Base-by-base conservation (phyloP, 2,329 filamentous ascomycete species). In the Zymoseptoria passerinii region DNA sequence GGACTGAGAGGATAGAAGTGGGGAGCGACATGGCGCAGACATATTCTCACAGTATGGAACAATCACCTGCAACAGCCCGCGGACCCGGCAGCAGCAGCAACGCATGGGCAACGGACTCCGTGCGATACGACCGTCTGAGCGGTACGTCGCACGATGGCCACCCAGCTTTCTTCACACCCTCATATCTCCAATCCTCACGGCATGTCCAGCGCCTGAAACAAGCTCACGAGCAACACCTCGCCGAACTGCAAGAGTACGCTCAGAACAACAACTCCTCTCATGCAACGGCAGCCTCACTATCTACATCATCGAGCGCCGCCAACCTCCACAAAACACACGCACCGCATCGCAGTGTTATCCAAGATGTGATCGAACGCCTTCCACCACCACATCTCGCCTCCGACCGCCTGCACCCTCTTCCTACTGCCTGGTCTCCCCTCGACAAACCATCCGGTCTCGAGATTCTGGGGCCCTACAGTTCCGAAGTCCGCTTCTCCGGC, bases 341-440 rank as follows among this genome's bases (percentile, higher is more conserved):
- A 59, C 48, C 49, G 18, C 19, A 50, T 18, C 19, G 49, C n/a
- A 18, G 16, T 13, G 23, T 50, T 18, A 8, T 88, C 16, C 90
- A 90, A 72, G 90, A 95, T 68, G 81, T 95, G 60, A 86, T 95
- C 66, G 92, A 96, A 75, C 85, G 89, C 63, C 77, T 84, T 28
- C 82, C 86, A 0, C 49, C 49, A 50, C 49, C 49, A 1, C 23
- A 20, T 13, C 49, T 50, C 49, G 35, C 16, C 35, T 50, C 49
- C 8, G 28, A 10, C 23, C 52, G 29, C 28, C 27, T 54, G 52
- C 44, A 23, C 6, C 86, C 88, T 8, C 79, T 97, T 63, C 94
- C 94, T 18, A 85, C 87, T 3, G 83, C 81, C 68, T 97, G 91
- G 92, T 95, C 85, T 66, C 86, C 85, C 52, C 78, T 82, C 29